phyloP scores from a whole-genome alignment of 208 protist genomes.

The Leishmania arabica region DNA sequence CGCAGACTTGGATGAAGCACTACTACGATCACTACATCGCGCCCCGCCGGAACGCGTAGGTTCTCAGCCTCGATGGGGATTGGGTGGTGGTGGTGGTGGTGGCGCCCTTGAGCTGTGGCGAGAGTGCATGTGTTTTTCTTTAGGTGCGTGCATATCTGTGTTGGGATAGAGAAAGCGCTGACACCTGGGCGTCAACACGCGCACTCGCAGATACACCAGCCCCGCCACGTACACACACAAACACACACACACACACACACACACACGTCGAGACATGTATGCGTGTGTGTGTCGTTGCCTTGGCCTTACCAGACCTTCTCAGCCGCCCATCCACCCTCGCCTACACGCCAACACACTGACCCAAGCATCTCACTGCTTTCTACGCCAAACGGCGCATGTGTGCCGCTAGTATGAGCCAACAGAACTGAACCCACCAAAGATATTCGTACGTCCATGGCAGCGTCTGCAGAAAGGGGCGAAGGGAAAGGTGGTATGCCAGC shows the following conservation, averaged over 20 bases:
- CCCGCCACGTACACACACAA: neutral
- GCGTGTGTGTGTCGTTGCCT: neutral
- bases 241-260: neutral
- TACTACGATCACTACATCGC: conserved; percentile 84
- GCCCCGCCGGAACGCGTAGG: conserved; percentile 34
- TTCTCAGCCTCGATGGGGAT: neutral
- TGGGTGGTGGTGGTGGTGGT: neutral
- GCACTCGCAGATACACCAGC: neutral
- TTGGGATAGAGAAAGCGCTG: neutral
- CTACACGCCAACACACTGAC: neutral
- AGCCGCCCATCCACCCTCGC: neutral
- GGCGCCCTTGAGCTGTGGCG: neutral
- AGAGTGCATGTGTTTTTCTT: neutral
- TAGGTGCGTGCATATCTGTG: neutral
- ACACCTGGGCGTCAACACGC: neutral
- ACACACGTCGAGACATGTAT: neutral
- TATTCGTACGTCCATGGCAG: neutral
- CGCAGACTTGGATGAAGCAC: conserved; percentile 82
- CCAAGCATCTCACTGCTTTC: neutral
- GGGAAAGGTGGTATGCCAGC: neutral
- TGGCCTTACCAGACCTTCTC: neutral
- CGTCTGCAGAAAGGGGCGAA: neutral
- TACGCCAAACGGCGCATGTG: neutral
- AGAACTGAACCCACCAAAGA: neutral
- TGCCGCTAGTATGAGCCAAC: neutral